Conservation (phyloP, 495 filamentous ascomycete species). For the Tuber calosporum region DNA sequence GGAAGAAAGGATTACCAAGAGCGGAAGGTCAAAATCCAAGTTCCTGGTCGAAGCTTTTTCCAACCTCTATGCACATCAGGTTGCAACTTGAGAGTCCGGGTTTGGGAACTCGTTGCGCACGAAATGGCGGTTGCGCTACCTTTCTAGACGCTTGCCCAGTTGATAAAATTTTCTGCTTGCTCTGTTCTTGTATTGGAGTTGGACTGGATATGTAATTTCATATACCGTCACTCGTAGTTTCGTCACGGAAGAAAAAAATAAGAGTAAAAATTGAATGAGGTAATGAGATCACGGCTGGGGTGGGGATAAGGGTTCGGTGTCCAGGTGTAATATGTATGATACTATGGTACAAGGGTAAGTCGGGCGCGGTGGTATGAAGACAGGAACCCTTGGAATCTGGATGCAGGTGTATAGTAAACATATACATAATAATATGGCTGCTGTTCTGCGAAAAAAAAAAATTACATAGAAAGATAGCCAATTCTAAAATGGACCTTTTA, state of each 20-base stretch:
- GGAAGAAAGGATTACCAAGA: constrained; percentile 57
- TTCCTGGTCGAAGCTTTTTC: constrained; percentile 56
- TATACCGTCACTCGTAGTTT: neutral
- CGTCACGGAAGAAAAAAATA: neutral
- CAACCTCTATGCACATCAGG: constrained; percentile 7
- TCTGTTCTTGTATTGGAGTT: neutral
- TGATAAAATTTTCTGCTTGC: neutral
- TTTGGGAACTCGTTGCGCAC: neutral
- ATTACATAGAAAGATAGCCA: too few relatives aligned
- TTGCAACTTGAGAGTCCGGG: neutral
- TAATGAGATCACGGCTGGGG: neutral
- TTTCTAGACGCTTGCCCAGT: neutral
- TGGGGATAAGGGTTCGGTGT: neutral
- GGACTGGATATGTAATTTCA: neutral
- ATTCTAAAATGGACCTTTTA: too few relatives aligned
- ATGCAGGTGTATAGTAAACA: too few relatives aligned
- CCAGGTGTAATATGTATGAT: too few relatives aligned
- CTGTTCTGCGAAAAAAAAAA: too few relatives aligned
- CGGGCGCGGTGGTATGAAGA: too few relatives aligned
- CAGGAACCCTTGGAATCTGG: too few relatives aligned
- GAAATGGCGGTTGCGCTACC: neutral
- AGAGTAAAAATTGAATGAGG: neutral
- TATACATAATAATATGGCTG: too few relatives aligned
- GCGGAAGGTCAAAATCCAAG: constrained; percentile 63
- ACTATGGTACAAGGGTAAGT: too few relatives aligned